phyloP scores from a whole-genome alignment of 2,329 filamentous ascomycete species.

The Lachnellula occidentalis region DNA sequence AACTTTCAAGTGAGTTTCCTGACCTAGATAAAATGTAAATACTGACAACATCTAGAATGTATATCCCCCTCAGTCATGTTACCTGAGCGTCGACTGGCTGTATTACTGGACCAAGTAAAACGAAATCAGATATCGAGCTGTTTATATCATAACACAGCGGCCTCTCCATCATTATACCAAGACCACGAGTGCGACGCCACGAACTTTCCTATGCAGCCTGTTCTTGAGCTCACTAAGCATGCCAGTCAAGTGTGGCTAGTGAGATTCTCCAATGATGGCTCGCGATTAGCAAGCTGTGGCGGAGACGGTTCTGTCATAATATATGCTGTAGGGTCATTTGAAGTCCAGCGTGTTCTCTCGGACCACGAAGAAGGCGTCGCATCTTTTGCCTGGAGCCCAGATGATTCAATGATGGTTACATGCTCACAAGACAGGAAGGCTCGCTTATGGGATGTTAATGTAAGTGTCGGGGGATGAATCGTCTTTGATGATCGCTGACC shows the following conservation, averaged over 20 bases:
- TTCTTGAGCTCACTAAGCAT: slow-evolving; percentile 67
- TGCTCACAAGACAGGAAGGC: slow-evolving; percentile 72
- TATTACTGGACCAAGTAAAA: slow-evolving; percentile 78
- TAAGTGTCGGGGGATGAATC: slow-evolving; percentile 36
- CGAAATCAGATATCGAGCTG: slow-evolving; percentile 76
- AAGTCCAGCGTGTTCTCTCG: slow-evolving; percentile 53
- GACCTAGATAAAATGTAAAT: neutral
- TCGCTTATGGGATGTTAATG: slow-evolving; percentile 67
- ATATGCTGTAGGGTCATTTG: slow-evolving; percentile 71
- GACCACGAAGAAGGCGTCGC: slow-evolving; percentile 69
- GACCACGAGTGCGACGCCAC: slow-evolving; percentile 79
- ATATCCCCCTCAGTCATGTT: slow-evolving; percentile 98
- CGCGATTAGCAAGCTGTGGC: slow-evolving; percentile 75
- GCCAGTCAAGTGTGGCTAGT: slow-evolving; percentile 87
- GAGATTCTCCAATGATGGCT: slow-evolving; percentile 83
- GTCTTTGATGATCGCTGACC: slow-evolving; percentile 12
- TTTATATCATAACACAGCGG: slow-evolving; percentile 78
- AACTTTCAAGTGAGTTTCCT: slow-evolving; percentile 67
- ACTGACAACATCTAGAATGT: slow-evolving; percentile 51
- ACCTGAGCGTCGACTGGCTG: slow-evolving; percentile 80
- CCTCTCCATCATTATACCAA: slow-evolving; percentile 77
- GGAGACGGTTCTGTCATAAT: slow-evolving; percentile 70
- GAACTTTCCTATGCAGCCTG: slow-evolving; percentile 70
- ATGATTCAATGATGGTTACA: slow-evolving; percentile 79
- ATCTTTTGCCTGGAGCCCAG: slow-evolving; percentile 85